These are phyloP conservation scores for Trichoderma lentiforme DNA, from an alignment of 2,329 filamentous ascomycete species.

Conservation along the genomic window DNA sequence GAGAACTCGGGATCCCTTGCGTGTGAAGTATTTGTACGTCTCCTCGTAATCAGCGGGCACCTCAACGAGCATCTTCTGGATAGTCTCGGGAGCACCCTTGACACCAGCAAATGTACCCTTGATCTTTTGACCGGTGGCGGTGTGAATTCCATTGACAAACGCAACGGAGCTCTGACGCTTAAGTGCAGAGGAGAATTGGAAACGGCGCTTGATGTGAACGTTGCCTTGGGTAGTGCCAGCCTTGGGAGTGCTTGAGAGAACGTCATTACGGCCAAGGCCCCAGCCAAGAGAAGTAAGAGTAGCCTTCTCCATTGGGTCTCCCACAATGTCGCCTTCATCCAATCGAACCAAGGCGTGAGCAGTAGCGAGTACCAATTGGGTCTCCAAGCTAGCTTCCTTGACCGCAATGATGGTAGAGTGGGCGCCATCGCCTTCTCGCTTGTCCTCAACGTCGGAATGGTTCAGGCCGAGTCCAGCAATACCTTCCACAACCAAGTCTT, in stretches of 20 bases:
- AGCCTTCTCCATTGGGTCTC: slow-evolving; percentile 98
- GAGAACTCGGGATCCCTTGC: slow-evolving; percentile 90
- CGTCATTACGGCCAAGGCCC: slow-evolving; percentile 87
- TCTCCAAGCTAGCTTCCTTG: slow-evolving; percentile 69
- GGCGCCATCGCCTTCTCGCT: slow-evolving; percentile 72
- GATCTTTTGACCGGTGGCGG: slow-evolving; percentile 68
- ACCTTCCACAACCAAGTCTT: slow-evolving; percentile 94
- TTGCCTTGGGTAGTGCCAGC: slow-evolving; percentile 52
- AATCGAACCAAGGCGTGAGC: slow-evolving; percentile 94
- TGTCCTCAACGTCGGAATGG: slow-evolving; percentile 60
- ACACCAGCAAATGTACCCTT: slow-evolving; percentile 90
- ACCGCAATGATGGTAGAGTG: slow-evolving; percentile 76
- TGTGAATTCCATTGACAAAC: slow-evolving; percentile 70
- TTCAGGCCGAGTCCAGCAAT: slow-evolving; percentile 84
- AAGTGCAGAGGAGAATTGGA: slow-evolving; percentile 95
- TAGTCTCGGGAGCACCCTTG: slow-evolving; percentile 96
- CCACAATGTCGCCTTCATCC: slow-evolving; percentile 94
- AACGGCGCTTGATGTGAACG: slow-evolving; percentile 92
- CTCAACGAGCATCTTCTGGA: slow-evolving; percentile 83
- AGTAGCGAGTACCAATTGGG: slow-evolving; percentile 88
- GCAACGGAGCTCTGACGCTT: slow-evolving; percentile 96
- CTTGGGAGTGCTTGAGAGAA: slow-evolving; percentile 60
- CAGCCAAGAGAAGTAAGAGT: slow-evolving; percentile 87
- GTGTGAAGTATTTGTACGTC: slow-evolving; percentile 96
- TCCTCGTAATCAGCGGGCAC: slow-evolving; percentile 90